Base-by-base conservation (phyloP, 177 flowering plant species). In the Vitis hybrid region DNA sequence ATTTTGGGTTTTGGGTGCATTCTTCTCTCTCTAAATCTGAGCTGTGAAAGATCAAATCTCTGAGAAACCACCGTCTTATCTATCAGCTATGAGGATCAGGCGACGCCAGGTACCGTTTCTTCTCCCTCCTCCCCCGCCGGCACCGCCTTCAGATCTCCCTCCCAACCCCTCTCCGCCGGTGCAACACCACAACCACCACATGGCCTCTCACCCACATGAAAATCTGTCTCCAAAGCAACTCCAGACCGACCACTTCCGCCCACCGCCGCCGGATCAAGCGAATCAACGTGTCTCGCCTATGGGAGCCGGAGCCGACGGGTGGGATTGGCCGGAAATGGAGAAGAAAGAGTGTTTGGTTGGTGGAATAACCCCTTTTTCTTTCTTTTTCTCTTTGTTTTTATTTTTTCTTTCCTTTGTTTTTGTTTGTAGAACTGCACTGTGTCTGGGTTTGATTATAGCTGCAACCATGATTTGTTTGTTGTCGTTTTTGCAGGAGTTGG, bases 81-180 rank as follows among this genome's bases (percentile, higher is more conserved):
- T 65, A 62, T 15, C 49, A 59, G 14, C 53, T n/a, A 87, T 87
- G 88, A 85, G 91, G 82, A 87, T 87, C 82, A 76, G 91, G 69
- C 85, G 85, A 64, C 66, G 89, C 61, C 79, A 66, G 65, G 74
- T 72, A 9, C 84, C 83, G 13, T 68, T 83, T 18, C 81, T 81
- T 29, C 67, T 82, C 48, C 77, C 86, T 1, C 68, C 77, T 26
- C 81, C 78, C 56, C 64, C 78, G 2, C 79, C 82, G 5, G 56
- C 71, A 1, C 77, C 80, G 15, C 74, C 78, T 26, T 75, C 85
- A 79, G 83, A 81, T 82, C 85, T 68, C 79, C 75, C 65, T 59
- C 75, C 75, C 19, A 61, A 56, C 83, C 76, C 70, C 51, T 34
- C 78, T 7, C 71, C 75, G 71, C 26, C 12, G 76, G 80, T 75